Evolutionary conservation across 176 grass and related monocot genomes (phyloP), one percentile per base, ranked within the genome.

Genomic region (Ensete ventricosum): DNA sequence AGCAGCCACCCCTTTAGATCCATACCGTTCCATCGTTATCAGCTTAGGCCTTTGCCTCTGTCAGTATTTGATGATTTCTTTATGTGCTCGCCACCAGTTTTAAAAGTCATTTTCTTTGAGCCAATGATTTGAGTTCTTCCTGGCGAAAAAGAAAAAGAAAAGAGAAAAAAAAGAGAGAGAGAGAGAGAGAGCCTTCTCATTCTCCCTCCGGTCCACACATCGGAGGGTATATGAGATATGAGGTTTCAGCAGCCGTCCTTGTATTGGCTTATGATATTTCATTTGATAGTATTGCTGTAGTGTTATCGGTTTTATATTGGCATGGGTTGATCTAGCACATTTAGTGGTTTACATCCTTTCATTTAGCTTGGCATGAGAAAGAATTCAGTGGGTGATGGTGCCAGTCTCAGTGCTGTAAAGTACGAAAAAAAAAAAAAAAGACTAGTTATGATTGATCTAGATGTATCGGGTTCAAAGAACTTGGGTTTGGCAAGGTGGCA

Each of bases 51-150:
- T 14, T 59, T 76, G 59, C 68, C 53, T 78, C 26, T 50, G 19
- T 77, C 58, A 54, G 55, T 21, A 50, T 20, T 23, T 68, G 74
- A 81, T 82, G 60, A 82, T 81, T 59, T 62, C 67, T 81, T 81
- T 69, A 74, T 14, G 25, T 69, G 62, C 51, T 78, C 67, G 55
- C 74, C 75, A 75, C 78, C 74, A 74, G 73, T 79, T 80, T 52
- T 75, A 74, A 78, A 78, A 10, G 78, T 78, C 16, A 29, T 81
- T 85, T 14, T 77, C 50, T 71, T 72, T 54, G 24, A 74, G 20
- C 67, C 29, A 34, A 58, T 77, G 25, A 72, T 69, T 50, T 70
- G 34, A 43, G 34, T 70, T 4, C 19, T 1, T 50, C 19, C 5
- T 50, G 26, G 9, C 9, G 50, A 50, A 29, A 17, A 29, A 50